Evolutionary conservation across 2,329 filamentous ascomycete genomes (phyloP).

Genomic region (Alternaria gaisen): DNA sequence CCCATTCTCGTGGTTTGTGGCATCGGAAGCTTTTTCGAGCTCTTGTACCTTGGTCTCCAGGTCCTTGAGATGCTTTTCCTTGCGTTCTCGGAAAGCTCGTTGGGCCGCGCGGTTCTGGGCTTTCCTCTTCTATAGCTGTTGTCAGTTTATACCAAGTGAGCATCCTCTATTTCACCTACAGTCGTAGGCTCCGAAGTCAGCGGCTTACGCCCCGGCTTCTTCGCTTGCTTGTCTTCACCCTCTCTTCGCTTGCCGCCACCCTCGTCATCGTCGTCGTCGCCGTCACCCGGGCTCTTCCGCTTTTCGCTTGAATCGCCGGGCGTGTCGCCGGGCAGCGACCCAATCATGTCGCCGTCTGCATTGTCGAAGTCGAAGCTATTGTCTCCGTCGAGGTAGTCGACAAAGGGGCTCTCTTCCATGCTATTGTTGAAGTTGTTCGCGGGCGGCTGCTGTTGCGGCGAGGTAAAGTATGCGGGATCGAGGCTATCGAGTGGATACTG

Average conservation of each 20-base stretch:
- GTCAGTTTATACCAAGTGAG: slow-evolving; percentile 32
- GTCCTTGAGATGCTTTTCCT: slow-evolving; percentile 72
- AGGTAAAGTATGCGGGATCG: slow-evolving; percentile 49
- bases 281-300: slow-evolving; percentile 75
- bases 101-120: slow-evolving; percentile 73
- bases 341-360: slow-evolving; percentile 74
- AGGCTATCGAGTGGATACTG: slow-evolving; percentile 46
- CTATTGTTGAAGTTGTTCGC: slow-evolving; percentile 61
- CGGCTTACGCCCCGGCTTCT: slow-evolving; percentile 97
- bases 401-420: slow-evolving; percentile 77
- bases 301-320: slow-evolving; percentile 65
- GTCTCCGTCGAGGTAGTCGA: slow-evolving; percentile 83
- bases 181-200: slow-evolving; percentile 94
- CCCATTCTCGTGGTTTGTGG: slow-evolving; percentile 84
- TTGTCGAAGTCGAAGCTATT: slow-evolving; percentile 79
- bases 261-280: slow-evolving; percentile 69
- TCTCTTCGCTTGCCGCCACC: slow-evolving; percentile 80
- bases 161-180: slow-evolving; percentile 67
- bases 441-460: slow-evolving; percentile 48
- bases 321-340: slow-evolving; percentile 71
- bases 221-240: slow-evolving; percentile 82
- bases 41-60: slow-evolving; percentile 74
- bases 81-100: slow-evolving; percentile 68
- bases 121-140: slow-evolving; percentile 78
- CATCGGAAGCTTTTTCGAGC: slow-evolving; percentile 81